These are phyloP conservation scores for Mycena sp. DNA, from an alignment of 1,284 basidiomycete genomes.

Conservation along the genomic window DNA sequence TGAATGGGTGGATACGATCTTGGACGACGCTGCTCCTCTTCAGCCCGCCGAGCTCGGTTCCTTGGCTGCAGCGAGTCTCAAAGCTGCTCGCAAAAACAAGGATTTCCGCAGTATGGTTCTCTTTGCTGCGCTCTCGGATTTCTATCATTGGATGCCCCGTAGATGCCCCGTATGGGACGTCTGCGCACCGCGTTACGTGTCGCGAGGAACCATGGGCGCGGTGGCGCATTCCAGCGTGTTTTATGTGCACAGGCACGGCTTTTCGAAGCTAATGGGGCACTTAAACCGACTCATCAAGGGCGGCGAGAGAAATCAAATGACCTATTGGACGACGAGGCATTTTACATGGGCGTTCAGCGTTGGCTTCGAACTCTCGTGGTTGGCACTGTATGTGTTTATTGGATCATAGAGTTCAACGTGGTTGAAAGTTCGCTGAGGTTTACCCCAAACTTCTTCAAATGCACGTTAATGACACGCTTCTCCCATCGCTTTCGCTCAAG, in stretches of 20 bases:
- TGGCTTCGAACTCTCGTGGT: background rate
- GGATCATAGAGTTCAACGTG: too few relatives aligned
- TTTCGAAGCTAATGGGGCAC: slow-evolving; percentile 6
- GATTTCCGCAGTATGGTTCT: background rate
- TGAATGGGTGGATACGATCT: background rate
- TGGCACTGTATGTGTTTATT: too few relatives aligned
- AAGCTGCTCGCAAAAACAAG: background rate
- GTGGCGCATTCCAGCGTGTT: slow-evolving; percentile 4
- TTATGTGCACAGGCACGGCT: slow-evolving; percentile 4
- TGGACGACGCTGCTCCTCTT: background rate
- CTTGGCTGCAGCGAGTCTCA: background rate
- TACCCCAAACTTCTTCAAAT: too few relatives aligned
- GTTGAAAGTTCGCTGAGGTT: too few relatives aligned
- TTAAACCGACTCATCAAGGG: slow-evolving; percentile 7
- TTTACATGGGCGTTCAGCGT: background rate
- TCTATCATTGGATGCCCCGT: slow-evolving; percentile 7
- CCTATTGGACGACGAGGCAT: background rate
- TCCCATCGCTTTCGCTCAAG: too few relatives aligned
- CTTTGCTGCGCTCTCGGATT: background rate
- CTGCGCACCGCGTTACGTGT: too few relatives aligned
- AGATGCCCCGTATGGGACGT: background rate
- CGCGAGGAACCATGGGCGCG: background rate
- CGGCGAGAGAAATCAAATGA: background rate
- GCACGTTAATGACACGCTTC: too few relatives aligned
- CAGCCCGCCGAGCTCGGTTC: background rate